Evolutionary conservation across 306 rosid species (phyloP).

Genomic region (Sicyos baderoa): DNA sequence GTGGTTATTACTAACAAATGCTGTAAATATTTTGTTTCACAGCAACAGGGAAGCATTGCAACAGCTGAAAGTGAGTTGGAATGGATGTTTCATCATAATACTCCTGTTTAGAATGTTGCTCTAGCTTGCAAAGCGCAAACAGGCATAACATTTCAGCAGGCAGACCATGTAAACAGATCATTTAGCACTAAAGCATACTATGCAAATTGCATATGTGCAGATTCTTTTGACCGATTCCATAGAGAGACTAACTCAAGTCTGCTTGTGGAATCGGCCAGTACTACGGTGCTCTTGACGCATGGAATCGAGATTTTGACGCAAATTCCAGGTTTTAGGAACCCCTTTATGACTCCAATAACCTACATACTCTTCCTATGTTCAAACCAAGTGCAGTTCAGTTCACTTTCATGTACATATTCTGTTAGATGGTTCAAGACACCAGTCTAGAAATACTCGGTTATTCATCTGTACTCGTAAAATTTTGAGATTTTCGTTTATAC

Average conservation of each 20-base stretch:
- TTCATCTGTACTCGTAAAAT: neutral
- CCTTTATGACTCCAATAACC: constrained; percentile 11
- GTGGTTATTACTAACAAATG: neutral
- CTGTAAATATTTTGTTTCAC: constrained; percentile 24
- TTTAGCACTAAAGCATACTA: constrained; percentile 13
- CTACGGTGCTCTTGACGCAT: neutral
- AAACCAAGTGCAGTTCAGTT: constrained; percentile 32
- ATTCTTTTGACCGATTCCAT: constrained; percentile 16
- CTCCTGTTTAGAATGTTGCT: constrained; percentile 52
- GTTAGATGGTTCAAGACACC: constrained; percentile 51
- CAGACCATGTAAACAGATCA: neutral
- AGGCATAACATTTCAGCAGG: neutral
- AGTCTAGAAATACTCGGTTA: constrained; percentile 26
- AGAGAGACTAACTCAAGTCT: constrained; percentile 15
- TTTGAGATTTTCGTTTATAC: constrained; percentile 12
- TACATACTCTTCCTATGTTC: constrained; percentile 17
- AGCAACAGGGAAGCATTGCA: constrained; percentile 65
- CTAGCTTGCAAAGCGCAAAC: constrained; percentile 2
- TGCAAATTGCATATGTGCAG: constrained; percentile 18
- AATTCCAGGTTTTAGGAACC: constrained; percentile 7
- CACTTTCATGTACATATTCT: constrained; percentile 67
- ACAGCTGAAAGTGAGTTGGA: constrained; percentile 64
- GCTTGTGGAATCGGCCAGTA: neutral
- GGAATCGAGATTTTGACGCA: constrained; percentile 13
- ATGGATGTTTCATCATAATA: constrained; percentile 78